phyloP scores from a whole-genome alignment of 345 rosid genomes.

The Syzygium grande region DNA sequence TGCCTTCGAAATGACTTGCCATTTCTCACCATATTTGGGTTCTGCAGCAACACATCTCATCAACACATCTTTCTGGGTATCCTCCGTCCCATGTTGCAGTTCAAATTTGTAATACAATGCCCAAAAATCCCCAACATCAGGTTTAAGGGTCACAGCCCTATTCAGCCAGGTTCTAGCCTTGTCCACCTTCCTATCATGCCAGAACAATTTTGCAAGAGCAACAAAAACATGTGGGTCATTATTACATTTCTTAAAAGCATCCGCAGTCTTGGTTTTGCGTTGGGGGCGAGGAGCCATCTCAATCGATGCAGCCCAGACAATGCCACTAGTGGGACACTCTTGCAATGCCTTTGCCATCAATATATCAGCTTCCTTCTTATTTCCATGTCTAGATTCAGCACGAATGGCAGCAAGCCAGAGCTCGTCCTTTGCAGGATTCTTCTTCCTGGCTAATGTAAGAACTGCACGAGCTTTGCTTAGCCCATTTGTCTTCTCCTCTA shows the following conservation, averaged over 20 bases:
- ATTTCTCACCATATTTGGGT: constrained; percentile 86
- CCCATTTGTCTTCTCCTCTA: constrained; percentile 75
- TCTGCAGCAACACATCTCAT: constrained; percentile 68
- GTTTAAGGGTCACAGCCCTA: constrained; percentile 75
- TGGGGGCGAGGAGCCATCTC: constrained; percentile 85
- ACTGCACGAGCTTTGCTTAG: constrained; percentile 76
- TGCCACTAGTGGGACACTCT: constrained; percentile 87
- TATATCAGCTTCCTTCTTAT: constrained; percentile 70
- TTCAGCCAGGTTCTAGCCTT: constrained; percentile 82
- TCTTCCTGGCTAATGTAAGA: constrained; percentile 73
- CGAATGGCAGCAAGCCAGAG: constrained; percentile 95
- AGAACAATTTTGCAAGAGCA: constrained; percentile 80
- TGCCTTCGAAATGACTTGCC: constrained; percentile 78
- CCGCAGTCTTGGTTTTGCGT: constrained; percentile 57
- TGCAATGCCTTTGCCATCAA: constrained; percentile 94
- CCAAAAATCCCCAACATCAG: constrained; percentile 89
- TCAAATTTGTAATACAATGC: constrained; percentile 81
- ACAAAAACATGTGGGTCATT: constrained; percentile 82
- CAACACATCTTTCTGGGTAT: constrained; percentile 65
- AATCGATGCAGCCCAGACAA: constrained; percentile 80
- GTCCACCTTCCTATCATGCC: constrained; percentile 88
- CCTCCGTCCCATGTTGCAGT: constrained; percentile 79
- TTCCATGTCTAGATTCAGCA: constrained; percentile 66
- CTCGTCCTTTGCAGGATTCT: constrained; percentile 65
- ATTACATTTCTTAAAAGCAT: constrained; percentile 75